Evolutionary conservation across 345 rosid species (phyloP), one percentile per base, ranked within the genome.

Genomic region (Populus pruinosa): DNA sequence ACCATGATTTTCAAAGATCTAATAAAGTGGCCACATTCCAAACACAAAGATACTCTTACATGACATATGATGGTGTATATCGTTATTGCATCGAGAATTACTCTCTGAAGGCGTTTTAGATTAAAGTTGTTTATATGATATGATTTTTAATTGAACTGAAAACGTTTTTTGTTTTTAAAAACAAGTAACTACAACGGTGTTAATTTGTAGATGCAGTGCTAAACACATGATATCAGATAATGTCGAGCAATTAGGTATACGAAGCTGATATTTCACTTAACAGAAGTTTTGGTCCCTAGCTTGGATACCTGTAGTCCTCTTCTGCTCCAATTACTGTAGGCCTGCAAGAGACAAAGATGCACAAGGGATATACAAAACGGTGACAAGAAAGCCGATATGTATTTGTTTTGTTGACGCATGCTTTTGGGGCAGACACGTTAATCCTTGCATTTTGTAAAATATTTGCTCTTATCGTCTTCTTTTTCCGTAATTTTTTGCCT

Each of bases 291-390:
- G 62, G 62, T 25, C 43, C 43, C 0, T 77, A 44, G 35, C 43
- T 69, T 25, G 56, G 31, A 27, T 67, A 67, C 39, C 43, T 50
- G 74, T 18, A 69, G 39, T 0, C 16, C 56, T 59, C 73, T 68
- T 18, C 38, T 33, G 36, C 36, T 33, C 36, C 36, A 4, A 33
- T 47, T 1, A 27, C 29, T 59, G 79, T 69, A 76, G 69, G 74
- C 41, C 74, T 69, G 56, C 27, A 56, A 41, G 55, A 41, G 73
- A 61, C 81, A 80, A 67, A 47, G 72, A 76, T 80, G 53, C 82
- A 86, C 82, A 85, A 55, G 88, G 61, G 63, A 76, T 27, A 56
- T 59, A 69, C 11, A 16, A 69, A 59, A 53, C 69, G 38, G 20
- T 11, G 20, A 67, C 55, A 67, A n/a, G 61, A 55, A 68, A 71